Conservation (phyloP, 2,329 filamentous ascomycete species). For the Diaporthe nobilis region DNA sequence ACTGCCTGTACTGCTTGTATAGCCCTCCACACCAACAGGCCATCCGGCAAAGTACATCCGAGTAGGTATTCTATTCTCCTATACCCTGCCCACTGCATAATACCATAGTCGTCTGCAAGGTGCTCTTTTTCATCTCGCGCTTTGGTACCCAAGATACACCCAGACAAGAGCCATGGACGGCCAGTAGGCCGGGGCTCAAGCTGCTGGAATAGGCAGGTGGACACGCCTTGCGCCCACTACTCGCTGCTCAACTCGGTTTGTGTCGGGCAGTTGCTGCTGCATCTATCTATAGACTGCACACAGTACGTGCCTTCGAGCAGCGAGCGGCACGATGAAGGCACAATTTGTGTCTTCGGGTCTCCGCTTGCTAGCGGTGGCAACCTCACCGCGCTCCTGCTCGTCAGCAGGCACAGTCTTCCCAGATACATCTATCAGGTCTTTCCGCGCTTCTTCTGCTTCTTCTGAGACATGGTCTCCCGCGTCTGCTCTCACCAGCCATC, state of each 20-base stretch:
- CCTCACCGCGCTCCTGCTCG: background rate
- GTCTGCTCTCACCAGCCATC: background rate
- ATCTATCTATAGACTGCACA: background rate
- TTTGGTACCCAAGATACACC: background rate
- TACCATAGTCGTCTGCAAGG: slow-evolving; percentile 10
- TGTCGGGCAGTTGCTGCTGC: slow-evolving; percentile 13
- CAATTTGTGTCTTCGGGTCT: slow-evolving; percentile 14
- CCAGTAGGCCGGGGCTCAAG: background rate
- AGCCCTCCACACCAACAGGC: background rate
- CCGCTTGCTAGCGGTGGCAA: slow-evolving; percentile 19
- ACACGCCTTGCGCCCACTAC: background rate
- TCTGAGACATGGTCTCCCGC: background rate
- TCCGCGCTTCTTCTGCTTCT: slow-evolving; percentile 1
- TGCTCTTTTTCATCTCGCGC: slow-evolving; percentile 17
- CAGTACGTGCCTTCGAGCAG: slow-evolving; percentile 2
- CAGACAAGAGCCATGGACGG: slow-evolving; percentile 3
- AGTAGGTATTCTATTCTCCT: background rate
- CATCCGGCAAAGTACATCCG: background rate
- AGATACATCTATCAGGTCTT: background rate
- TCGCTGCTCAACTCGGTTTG: slow-evolving; percentile 13
- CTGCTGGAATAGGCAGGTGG: slow-evolving; percentile 22
- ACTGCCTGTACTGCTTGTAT: background rate
- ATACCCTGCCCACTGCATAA: background rate
- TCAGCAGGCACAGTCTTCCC: background rate
- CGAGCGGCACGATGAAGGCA: slow-evolving; percentile 19